These are phyloP conservation scores for Diaporthe sp. DNA, from an alignment of 2,329 filamentous ascomycete species.

Conservation along the genomic window DNA sequence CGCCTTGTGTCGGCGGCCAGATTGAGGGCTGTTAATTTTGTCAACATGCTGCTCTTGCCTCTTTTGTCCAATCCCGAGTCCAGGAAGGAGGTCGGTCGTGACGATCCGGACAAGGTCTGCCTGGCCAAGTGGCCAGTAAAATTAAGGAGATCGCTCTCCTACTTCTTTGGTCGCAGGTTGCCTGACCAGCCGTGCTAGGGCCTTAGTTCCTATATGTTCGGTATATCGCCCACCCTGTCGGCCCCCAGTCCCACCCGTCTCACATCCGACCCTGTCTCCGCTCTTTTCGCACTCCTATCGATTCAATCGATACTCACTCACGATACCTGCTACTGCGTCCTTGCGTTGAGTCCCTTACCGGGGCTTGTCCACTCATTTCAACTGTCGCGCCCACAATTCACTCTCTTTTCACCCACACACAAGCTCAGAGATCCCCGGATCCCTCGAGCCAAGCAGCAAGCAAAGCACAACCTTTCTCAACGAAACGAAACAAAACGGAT, in stretches of 20 bases:
- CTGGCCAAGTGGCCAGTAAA: conserved; percentile 31
- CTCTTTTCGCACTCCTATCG: conserved; percentile 10
- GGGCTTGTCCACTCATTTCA: conserved; percentile 29
- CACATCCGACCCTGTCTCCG: conserved; percentile 14
- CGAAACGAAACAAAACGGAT: conserved; percentile 2
- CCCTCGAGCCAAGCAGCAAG: conserved; percentile 3
- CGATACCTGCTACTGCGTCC: conserved; percentile 20
- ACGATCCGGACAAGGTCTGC: conserved; percentile 26
- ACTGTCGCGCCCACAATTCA: background rate
- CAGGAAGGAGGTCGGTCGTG: conserved; percentile 2
- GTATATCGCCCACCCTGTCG: conserved; percentile 18
- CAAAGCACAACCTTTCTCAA: background rate
- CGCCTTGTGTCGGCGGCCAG: background rate
- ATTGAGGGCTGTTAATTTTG: conserved; percentile 24
- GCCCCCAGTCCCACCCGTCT: conserved; percentile 23
- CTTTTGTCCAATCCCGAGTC: conserved; percentile 29
- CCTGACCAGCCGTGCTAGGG: conserved; percentile 1
- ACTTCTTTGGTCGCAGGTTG: conserved; percentile 28
- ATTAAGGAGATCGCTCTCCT: conserved; percentile 35
- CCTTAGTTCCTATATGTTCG: conserved; percentile 26
- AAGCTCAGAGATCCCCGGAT: background rate
- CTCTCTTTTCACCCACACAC: background rate
- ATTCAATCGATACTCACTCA: conserved; percentile 20
- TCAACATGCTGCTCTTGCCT: conserved; percentile 30
- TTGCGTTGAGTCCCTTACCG: conserved; percentile 5